Percentiles rank a stretch among this genome's conserved stretches.
phyloP scores from a whole-genome alignment of 2,329 filamentous ascomycete species.

The Cryphonectria radicalis region DNA sequence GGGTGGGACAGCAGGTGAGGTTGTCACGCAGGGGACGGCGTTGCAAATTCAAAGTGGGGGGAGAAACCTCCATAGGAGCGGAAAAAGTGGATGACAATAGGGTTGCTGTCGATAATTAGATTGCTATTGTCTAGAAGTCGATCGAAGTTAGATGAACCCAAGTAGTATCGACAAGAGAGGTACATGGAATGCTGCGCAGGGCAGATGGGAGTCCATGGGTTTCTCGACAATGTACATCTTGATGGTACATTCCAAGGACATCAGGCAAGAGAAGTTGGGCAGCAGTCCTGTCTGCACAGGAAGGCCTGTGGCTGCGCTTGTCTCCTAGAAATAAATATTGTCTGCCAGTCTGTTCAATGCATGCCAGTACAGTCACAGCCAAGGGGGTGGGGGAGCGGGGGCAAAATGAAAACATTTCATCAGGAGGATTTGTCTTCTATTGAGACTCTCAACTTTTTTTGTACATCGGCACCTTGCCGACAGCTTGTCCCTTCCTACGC shows the following conservation, averaged over 20 bases:
- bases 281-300: not conserved
- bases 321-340: not conserved
- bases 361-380: not conserved
- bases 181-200: no score
- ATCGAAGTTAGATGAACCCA: not conserved
- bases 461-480: conserved; percentile 25
- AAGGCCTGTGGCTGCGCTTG: not conserved
- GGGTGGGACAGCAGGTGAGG: not conserved
- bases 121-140: not conserved
- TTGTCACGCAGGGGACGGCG: not conserved
- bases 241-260: not conserved
- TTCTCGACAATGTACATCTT: not conserved
- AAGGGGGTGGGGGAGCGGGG: not conserved
- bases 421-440: conserved; percentile 24
- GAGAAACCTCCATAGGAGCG: not conserved
- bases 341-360: not conserved
- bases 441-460: conserved; percentile 29
- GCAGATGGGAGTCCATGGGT: not conserved
- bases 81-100: not conserved
- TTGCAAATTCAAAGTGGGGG: not conserved
- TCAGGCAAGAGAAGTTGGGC: not conserved
- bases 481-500: conserved; percentile 16
- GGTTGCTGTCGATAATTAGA: not conserved
- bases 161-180: no score
- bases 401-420: not conserved